phyloP scores from a whole-genome alignment of 768 basidiomycete species.

The Nevesoporus exiguus region DNA sequence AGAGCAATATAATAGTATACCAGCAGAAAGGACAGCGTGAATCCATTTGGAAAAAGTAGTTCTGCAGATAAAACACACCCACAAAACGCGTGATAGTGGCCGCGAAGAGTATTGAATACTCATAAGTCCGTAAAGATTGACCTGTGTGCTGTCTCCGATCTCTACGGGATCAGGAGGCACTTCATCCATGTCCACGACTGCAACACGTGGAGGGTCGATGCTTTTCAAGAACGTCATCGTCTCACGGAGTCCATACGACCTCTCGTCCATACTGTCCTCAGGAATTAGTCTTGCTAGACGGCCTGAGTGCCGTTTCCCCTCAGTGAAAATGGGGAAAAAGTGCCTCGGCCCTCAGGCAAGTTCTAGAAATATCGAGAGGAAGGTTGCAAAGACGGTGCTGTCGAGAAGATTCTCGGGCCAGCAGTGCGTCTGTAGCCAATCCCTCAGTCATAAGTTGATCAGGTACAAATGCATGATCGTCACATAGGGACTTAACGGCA shows the following conservation, averaged over 20 bases:
- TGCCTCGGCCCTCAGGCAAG: neutral
- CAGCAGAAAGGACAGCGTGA: neutral
- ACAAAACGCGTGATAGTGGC: neutral
- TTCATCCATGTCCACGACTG: neutral
- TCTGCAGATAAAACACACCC: neutral
- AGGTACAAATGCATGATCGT: no score
- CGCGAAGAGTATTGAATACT: neutral
- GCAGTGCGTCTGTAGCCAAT: neutral
- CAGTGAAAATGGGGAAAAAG: neutral
- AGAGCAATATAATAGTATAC: neutral
- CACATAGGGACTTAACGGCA: no score
- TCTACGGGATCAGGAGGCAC: neutral
- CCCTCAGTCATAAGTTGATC: neutral
- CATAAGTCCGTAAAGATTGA: neutral
- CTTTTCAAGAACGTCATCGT: neutral
- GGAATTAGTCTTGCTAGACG: conserved; percentile 1
- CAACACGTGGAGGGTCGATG: neutral
- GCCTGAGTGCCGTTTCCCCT: neutral
- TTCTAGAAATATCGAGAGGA: neutral
- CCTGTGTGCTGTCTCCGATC: neutral
- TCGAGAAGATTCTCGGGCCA: neutral
- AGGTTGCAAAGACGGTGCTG: neutral
- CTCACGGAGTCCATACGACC: neutral
- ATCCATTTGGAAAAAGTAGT: neutral
- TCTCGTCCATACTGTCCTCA: neutral